Percentiles rank a stretch among this genome's conserved stretches.
Conservation (phyloP, 1,139 yeast species). For the Hansenula anomala region DNA sequence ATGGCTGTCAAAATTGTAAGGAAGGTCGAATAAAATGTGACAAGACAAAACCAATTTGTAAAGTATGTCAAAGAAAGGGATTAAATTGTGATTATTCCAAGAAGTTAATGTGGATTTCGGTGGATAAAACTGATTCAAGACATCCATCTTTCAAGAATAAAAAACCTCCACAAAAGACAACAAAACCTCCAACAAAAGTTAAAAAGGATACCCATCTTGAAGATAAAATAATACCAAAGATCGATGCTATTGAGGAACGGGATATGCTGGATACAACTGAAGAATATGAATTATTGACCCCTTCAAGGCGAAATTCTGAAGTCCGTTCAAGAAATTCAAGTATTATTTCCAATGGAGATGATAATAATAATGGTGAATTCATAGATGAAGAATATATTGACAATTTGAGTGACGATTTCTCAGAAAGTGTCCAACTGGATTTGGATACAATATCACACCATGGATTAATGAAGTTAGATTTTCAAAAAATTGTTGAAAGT, state of each 20-base stretch:
- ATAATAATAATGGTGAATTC: background rate
- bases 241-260: no score
- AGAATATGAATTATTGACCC: background rate
- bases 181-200: no score
- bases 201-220: no score
- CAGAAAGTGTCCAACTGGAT: background rate
- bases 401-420: background rate
- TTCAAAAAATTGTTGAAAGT: background rate
- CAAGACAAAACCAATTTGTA: constrained; percentile 8
- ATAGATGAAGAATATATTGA: background rate
- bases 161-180: no score
- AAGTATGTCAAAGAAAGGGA: constrained; percentile 5
- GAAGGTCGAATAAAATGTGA: constrained; percentile 8
- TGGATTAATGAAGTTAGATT: constrained; percentile 1
- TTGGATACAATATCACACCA: constrained; percentile 1
- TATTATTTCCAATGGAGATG: background rate
- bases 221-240: no score
- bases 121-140: constrained; percentile 7
- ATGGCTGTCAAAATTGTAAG: constrained; percentile 12
- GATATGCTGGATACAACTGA: constrained; percentile 1
- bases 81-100: constrained; percentile 7
- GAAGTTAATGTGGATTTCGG: constrained; percentile 8
- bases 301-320: background rate
- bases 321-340: background rate
- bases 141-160: constrained; percentile 8